Conservation (phyloP, 257 asterid species). For the Salvia splendens region DNA sequence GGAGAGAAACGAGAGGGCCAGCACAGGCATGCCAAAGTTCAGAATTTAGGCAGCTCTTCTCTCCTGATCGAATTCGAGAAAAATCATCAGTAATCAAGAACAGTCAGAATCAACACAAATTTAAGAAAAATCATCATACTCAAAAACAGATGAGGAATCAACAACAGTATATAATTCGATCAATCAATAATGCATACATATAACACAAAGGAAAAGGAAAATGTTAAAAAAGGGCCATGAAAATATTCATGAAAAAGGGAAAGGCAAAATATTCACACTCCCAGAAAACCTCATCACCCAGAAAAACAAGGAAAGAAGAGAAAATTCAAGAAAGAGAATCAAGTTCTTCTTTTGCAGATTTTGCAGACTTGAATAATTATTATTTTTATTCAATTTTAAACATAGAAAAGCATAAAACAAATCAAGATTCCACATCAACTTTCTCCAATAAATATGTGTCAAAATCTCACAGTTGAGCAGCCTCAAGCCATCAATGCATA, state of each 20-base stretch:
- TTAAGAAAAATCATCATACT: no score
- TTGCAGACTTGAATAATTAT: conserved; percentile 12
- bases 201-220: not conserved
- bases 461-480: conserved; percentile 3
- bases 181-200: not conserved
- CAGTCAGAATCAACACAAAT: no score
- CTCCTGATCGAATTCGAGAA: conserved; percentile 36
- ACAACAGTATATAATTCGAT: no score
- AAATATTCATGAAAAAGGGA: conserved; percentile 12
- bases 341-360: conserved; percentile 25
- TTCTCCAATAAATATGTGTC: not conserved
- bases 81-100: conserved; percentile 5
- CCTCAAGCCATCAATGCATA: not conserved
- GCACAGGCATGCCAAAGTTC: conserved; percentile 97
- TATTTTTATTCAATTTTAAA: not conserved
- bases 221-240: not conserved
- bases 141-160: no score
- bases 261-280: conserved; percentile 16
- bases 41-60: conserved; percentile 59
- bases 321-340: conserved; percentile 23
- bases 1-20: conserved; percentile 89
- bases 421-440: conserved; percentile 25
- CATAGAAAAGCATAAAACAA: not conserved
- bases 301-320: conserved; percentile 3
- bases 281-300: conserved; percentile 7